Base-by-base conservation (phyloP, 2,329 filamentous ascomycete species). In the Fusarium hostae region DNA sequence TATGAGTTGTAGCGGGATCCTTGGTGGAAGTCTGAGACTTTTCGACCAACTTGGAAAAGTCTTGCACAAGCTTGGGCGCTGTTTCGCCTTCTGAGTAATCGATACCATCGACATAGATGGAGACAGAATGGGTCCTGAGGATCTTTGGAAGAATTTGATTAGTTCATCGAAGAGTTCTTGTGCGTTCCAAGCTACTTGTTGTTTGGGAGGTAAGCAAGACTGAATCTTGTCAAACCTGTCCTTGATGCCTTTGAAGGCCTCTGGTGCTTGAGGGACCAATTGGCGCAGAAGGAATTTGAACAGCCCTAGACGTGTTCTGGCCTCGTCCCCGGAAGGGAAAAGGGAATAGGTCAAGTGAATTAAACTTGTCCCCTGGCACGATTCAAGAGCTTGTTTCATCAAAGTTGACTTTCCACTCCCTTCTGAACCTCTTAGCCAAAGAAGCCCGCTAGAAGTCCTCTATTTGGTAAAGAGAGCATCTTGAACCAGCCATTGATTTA, bases 381-480 rank as follows among this genome's bases (percentile, higher is more conserved):
- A 37, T 3, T 51, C 20, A 43, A 61, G 32, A 26, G 44, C 44
- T 8, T 39, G 37, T n/a, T 22, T 30, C 60, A 44, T 63, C n/a
- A 63, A 22, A 9, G 56, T 61, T 4, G 60, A 51, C 30, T 63
- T 63, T 32, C 56, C 60, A 24, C 60, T 43, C 3, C 60, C 56
- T 2, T 63, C 60, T 5, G 43, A 50, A 1, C 56, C 59, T 43
- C 43, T 39, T 4, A 63, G 16, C 56, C 43, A 63, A 7, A 63
- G 55, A 1, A 50, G 28, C 18, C 24, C 43, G 1, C 18, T 51
- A 5, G 35, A 60, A 9, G 9, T 20, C 37, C 13, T 37, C 43
- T 43, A 61, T 12, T 12, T 22, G 2, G 3, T 8, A 24, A 51
- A 63, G 12, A 41, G 30, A 15, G 55, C 35, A 13, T 61, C 59